A percentile compares a stretch with the other conserved stretches of the same genome.
These are phyloP conservation scores for Eimeria falciformis DNA, from an alignment of 169 alveolate genomes.

Conservation along the genomic window DNA sequence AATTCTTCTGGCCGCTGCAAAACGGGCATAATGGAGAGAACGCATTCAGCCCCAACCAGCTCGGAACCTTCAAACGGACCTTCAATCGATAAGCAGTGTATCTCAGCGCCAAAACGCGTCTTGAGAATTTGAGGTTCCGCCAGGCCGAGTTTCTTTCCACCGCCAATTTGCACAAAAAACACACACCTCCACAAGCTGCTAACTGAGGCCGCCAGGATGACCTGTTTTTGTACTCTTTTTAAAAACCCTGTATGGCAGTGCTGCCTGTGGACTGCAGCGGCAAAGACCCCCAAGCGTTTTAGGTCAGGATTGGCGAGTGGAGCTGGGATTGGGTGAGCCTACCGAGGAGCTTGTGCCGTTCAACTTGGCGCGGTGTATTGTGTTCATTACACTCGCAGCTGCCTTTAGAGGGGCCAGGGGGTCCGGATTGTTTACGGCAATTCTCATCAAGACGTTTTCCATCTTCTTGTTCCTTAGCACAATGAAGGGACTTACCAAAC, in stretches of 20 bases:
- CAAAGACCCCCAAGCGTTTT: not conserved
- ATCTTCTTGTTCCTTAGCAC: not conserved
- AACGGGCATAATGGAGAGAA: no score
- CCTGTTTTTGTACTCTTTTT: no score
- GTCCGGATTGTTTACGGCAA: not conserved
- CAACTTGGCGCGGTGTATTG: not conserved
- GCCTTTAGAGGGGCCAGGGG: conserved; percentile 25
- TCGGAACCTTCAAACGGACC: not conserved
- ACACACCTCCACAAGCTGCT: no score
- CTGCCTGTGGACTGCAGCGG: not conserved
- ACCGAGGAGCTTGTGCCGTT: not conserved
- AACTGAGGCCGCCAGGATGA: no score
- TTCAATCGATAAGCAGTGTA: not conserved
- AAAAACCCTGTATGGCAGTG: no score
- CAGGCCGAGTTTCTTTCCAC: no score
- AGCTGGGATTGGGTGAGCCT: no score
- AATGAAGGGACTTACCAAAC: not conserved
- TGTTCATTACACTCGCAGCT: not conserved
- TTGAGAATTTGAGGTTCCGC: not conserved
- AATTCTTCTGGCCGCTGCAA: no score
- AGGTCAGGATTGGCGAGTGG: no score
- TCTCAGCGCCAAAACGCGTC: conserved; percentile 9
- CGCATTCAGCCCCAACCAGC: no score
- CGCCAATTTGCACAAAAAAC: no score
- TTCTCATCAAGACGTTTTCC: not conserved